A percentile compares a stretch with the other conserved stretches of the same genome.
phyloP scores from a whole-genome alignment of 306 rosid species.

The Vicia faba region DNA sequence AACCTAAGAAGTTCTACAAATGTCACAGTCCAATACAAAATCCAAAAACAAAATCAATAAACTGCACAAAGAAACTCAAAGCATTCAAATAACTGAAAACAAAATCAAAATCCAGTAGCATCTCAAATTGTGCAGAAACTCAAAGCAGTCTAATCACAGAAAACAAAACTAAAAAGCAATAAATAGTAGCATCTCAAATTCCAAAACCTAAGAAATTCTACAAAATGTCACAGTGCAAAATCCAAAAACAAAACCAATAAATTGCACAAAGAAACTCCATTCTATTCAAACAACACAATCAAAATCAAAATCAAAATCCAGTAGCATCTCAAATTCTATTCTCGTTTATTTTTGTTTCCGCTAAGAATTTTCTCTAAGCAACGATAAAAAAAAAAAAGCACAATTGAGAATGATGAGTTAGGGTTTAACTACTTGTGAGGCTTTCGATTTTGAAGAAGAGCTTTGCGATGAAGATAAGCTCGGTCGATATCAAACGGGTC shows the following conservation, averaged over 20 bases:
- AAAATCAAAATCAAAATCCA: not conserved
- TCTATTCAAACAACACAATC: not conserved
- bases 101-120: not conserved
- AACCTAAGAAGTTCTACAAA: too few species aligned
- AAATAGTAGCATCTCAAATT: not conserved
- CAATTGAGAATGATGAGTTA: not conserved
- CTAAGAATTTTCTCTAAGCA: too few species aligned
- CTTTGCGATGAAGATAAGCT: conserved; percentile 53
- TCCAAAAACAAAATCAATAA: not conserved
- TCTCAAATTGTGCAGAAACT: too few species aligned
- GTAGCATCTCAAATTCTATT: not conserved
- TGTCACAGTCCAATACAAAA: not conserved
- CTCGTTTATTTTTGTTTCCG: not conserved
- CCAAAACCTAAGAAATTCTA: not conserved
- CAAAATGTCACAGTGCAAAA: too few species aligned
- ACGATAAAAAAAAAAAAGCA: not conserved
- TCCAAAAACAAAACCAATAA: not conserved
- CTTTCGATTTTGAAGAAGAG: conserved; percentile 39
- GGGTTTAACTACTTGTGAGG: conserved; percentile 41
- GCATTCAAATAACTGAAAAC: not conserved
- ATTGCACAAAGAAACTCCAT: not conserved
- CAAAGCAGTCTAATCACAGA: not conserved
- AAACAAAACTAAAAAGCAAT: not conserved
- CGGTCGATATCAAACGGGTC: conserved; percentile 52
- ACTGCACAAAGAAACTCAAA: not conserved